Base-by-base conservation (phyloP, 2,329 filamentous ascomycete genomes). In the Ophidiomyces ophidiicola region DNA sequence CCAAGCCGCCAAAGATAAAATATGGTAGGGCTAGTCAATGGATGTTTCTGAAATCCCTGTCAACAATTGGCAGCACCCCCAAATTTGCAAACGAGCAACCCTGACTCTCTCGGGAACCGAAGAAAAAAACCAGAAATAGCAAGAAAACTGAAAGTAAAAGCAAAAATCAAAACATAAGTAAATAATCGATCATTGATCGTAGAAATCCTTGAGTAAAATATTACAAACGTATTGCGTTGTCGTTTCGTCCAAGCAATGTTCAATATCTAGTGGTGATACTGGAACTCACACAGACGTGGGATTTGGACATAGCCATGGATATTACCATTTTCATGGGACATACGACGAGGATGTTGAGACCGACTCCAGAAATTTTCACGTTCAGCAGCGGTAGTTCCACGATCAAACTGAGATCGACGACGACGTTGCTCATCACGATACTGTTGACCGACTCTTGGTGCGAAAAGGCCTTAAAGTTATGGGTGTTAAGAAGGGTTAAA, bases 371-470 rank as follows among this genome's bases (percentile, higher is more conserved):
- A 36, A 14, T 29, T 29, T 53, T 82, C 78, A 8, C 78, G 61
- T 14, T 75, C 78, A 14, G 80, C 79, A 45, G 82, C 71, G 42
- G 76, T 73, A 19, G 82, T 90, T 19, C 85, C 85, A 45, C 84
- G 80, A 51, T 93, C 85, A 50, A 76, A 93, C 52, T 83, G 79
- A 15, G 82, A 87, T 36, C 76, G 74, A 40, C 81, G 76, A 34
- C 79, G 78, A 45, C 82, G 78, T 55, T 86, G 82, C 54, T 86
- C 79, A 46, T 83, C 77, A 11, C 79, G 74, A 49, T 78, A 75
- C 40, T 82, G 75, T 54, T 83, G 79, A 11, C 78, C 76, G 32
- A 79, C 78, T 47, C 82, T 80, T 4, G 85, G 84, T 2, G 84
- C 83, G 57, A 86, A 93, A 0, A 93, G 71, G 0, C 80, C 80